phyloP scores from a whole-genome alignment of 78 protist genomes.

The Protostelium mycophagum region DNA sequence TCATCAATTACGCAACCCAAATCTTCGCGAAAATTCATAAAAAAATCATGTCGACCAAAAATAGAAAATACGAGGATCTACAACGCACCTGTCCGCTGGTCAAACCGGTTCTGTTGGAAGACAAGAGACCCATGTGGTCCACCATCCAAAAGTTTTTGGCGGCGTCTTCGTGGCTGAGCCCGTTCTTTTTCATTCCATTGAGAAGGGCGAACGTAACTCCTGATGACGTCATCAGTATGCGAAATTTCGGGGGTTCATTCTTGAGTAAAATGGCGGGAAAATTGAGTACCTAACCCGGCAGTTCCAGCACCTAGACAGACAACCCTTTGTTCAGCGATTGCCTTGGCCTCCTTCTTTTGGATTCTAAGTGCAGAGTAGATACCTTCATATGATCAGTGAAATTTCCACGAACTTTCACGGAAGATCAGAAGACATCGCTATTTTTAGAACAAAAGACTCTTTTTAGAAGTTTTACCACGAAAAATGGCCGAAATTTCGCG shows the following conservation, averaged over 20 bases:
- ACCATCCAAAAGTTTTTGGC: conserved; percentile 70
- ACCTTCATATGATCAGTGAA: background rate
- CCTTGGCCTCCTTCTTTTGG: conserved; percentile 8
- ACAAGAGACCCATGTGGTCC: conserved; percentile 67
- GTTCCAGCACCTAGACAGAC: conserved; percentile 90
- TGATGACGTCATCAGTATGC: too few species aligned
- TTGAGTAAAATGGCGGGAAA: too few species aligned
- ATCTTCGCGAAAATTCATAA: too few species aligned
- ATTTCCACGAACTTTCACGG: too few species aligned
- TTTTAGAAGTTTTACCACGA: conserved; percentile 1
- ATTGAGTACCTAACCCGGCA: conserved; percentile 92
- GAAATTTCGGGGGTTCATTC: too few species aligned
- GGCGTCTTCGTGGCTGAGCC: conserved; percentile 69
- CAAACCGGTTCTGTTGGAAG: conserved; percentile 60
- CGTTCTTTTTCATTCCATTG: conserved; percentile 33
- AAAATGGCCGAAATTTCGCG: background rate
- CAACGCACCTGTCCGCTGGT: background rate
- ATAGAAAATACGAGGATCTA: too few species aligned
- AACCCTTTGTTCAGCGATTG: conserved; percentile 61
- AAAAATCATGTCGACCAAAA: too few species aligned
- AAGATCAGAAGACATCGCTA: too few species aligned
- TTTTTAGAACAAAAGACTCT: too few species aligned
- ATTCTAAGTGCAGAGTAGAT: background rate
- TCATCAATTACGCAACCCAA: too few species aligned
- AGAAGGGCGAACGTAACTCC: conserved; percentile 61